These are phyloP conservation scores for Trichoderma pleuroti DNA, from an alignment of 2,329 filamentous ascomycete genomes.

Conservation along the genomic window DNA sequence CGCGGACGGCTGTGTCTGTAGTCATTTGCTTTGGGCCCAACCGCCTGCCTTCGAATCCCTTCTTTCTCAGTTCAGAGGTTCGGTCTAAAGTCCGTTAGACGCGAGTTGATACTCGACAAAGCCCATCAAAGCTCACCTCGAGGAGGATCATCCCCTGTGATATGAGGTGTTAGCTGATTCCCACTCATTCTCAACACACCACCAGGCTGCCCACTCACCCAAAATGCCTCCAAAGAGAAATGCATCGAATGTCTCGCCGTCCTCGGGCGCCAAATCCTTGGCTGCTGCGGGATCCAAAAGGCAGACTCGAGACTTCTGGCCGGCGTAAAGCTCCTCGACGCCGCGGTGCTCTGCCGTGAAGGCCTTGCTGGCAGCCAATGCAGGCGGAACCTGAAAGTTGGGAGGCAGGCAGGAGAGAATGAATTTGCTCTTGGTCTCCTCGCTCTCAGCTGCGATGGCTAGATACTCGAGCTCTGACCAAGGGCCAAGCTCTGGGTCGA, in stretches of 20 bases:
- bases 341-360: slow-evolving; percentile 71
- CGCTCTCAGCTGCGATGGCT: slow-evolving; percentile 79
- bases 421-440: slow-evolving; percentile 64
- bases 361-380: slow-evolving; percentile 52
- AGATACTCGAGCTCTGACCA: slow-evolving; percentile 95
- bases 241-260: slow-evolving; percentile 78
- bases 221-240: slow-evolving; percentile 96
- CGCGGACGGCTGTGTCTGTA: slow-evolving; percentile 92
- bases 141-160: slow-evolving; percentile 83
- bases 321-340: slow-evolving; percentile 77
- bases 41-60: slow-evolving; percentile 83
- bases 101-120: background rate
- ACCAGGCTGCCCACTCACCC: slow-evolving; percentile 52
- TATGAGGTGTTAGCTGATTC: slow-evolving; percentile 35
- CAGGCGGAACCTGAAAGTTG: slow-evolving; percentile 61
- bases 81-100: slow-evolving; percentile 58
- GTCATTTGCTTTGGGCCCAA: slow-evolving; percentile 96
- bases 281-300: slow-evolving; percentile 82
- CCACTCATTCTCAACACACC: background rate
- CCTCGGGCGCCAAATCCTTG: slow-evolving; percentile 77
- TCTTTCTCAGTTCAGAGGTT: slow-evolving; percentile 90
- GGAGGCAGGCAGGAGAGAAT: slow-evolving; percentile 76
- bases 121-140: slow-evolving; percentile 58
- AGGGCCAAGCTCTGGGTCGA: slow-evolving; percentile 87
- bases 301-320: slow-evolving; percentile 73